These are phyloP conservation scores for Balansia obtecta DNA, from an alignment of 2,329 filamentous ascomycete species.

Conservation along the genomic window DNA sequence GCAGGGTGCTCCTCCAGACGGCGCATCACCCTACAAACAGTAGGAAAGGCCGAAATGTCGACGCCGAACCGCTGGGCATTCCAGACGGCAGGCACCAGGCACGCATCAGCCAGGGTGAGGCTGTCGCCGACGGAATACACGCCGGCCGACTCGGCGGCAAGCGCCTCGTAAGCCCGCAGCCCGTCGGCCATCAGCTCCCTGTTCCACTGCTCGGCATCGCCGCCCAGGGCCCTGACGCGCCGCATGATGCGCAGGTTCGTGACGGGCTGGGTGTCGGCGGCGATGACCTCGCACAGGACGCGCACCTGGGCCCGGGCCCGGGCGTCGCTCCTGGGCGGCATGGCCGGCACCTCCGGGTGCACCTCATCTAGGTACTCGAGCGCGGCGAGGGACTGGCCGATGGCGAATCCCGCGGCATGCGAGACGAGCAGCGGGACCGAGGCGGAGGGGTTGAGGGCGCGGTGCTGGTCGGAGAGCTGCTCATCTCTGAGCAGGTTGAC, in stretches of 20 bases:
- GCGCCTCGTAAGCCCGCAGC: conserved; percentile 42
- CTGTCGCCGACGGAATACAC: conserved; percentile 42
- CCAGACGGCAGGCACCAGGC: conserved; percentile 45
- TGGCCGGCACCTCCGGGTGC: conserved; percentile 29
- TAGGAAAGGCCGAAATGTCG: conserved; percentile 35
- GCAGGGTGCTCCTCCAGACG: conserved; percentile 35
- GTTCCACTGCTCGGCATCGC: conserved; percentile 36
- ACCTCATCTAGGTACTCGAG: conserved; percentile 50
- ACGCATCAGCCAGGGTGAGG: conserved; percentile 45
- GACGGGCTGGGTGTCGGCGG: conserved; percentile 45
- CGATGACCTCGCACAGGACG: conserved; percentile 40
- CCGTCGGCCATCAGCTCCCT: conserved; percentile 37
- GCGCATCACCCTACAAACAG: conserved; percentile 30
- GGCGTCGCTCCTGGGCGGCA: conserved; percentile 34
- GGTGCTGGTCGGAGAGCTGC: conserved; percentile 33
- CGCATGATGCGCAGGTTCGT: conserved; percentile 44
- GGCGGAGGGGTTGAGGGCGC: conserved; percentile 36
- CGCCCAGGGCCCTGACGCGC: conserved; percentile 31
- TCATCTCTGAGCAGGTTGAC: conserved; percentile 44
- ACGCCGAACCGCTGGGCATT: conserved; percentile 42
- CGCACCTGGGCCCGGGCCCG: conserved; percentile 36
- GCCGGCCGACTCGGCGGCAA: conserved; percentile 27
- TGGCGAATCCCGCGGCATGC: conserved; percentile 21
- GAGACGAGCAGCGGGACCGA: conserved; percentile 42
- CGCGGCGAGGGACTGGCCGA: conserved; percentile 45